Percentiles rank a stretch among this genome's conserved stretches.
Conservation (phyloP, 164 flowering plant species). For the Hamamelis virginiana region DNA sequence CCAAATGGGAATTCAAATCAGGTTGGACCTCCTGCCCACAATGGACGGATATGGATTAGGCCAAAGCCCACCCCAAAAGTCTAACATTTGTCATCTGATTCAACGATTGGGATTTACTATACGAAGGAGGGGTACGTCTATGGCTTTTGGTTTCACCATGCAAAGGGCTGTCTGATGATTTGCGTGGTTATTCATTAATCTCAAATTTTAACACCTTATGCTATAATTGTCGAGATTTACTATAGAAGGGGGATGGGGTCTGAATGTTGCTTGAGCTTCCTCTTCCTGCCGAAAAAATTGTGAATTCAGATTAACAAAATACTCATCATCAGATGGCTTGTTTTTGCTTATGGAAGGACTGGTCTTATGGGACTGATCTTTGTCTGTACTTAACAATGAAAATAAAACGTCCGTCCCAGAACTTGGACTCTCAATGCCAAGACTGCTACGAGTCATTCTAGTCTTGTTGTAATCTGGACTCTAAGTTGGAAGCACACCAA, state of each 20-base stretch:
- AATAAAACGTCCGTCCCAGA: conserved; percentile 12
- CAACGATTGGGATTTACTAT: conserved; percentile 19
- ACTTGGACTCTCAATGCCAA: conserved; percentile 20
- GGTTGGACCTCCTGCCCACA: too few relatives aligned
- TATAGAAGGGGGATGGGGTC: neutral
- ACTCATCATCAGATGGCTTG: conserved; percentile 3
- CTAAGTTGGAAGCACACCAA: conserved; percentile 10
- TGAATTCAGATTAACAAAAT: conserved; percentile 11
- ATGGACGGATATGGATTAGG: too few relatives aligned
- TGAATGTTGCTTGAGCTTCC: neutral
- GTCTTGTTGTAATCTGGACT: neutral
- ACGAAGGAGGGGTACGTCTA: neutral
- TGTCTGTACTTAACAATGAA: conserved; percentile 16
- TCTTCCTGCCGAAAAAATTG: conserved; percentile 8
- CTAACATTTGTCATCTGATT: conserved; percentile 4
- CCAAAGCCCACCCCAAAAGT: too few relatives aligned
- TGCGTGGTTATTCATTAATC: neutral
- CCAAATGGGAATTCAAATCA: too few relatives aligned
- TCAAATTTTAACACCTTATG: conserved; percentile 5
- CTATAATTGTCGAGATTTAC: conserved; percentile 22
- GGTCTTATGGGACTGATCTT: conserved; percentile 5
- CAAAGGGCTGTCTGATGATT: conserved; percentile 7
- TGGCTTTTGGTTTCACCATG: conserved; percentile 11
- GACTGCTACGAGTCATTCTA: conserved; percentile 17
- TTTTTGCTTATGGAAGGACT: conserved; percentile 4